Base-by-base conservation (phyloP, 2,329 filamentous ascomycete genomes). In the Aspergillus flavus region DNA sequence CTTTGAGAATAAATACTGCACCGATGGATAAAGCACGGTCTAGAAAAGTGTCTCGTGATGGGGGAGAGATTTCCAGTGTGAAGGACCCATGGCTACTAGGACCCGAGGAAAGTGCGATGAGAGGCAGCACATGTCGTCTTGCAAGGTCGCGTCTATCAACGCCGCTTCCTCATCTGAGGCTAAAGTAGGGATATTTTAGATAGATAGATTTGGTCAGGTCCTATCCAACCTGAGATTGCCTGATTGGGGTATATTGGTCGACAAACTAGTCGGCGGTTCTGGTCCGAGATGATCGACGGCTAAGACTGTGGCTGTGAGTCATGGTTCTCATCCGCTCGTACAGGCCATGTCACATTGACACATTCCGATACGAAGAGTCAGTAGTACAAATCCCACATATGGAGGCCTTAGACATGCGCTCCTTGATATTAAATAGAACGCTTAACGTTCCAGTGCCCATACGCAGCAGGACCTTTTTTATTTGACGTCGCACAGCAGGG, bases 1-100 rank as follows among this genome's bases (percentile, higher is more conserved):
- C 52, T 61, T 16, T 62, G 59, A 61, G 55, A 61, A 64, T 66
- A 63, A 55, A 14, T 21, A 39, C 14, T 55, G 10, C 32, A 26
- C 52, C 4, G 32, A 23, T 16, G 32, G 14, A 55, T 55, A 39
- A 39, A 14, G 14, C 26, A 34, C 34, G 14, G n/a, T 9, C 39
- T 41, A 14, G 30, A 19, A 39, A 39, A 5, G 23, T 26, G 12
- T 26, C n/a, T n/a, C 21, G 21, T 26, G 52, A 19, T 32, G 19
- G 28, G 34, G 11, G 28, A n/a, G 19, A 21, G 16, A 5, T 14
- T 12, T 12, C 19, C 14, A 21, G 34, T 10, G 19, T 12, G 48
- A 32, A 30, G 28, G 11, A 52, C 6, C 26, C 46, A 34, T 52
- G 48, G 48, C 19, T 21, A 19, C 16, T 12, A 32, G 48, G 28